These are phyloP conservation scores for Penicillium turbatum DNA, from an alignment of 495 filamentous ascomycete genomes.

Conservation along the genomic window DNA sequence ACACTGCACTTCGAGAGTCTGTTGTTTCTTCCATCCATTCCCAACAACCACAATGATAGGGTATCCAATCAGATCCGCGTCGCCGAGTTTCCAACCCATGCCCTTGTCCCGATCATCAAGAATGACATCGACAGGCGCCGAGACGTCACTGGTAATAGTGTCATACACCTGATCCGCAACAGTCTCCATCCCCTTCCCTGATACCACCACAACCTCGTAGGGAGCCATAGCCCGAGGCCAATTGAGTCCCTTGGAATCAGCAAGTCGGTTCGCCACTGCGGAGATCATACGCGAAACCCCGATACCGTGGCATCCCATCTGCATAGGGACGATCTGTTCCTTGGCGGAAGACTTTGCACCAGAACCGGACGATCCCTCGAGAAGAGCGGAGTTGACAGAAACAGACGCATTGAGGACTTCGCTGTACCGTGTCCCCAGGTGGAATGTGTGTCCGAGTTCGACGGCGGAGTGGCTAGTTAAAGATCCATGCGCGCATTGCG, in stretches of 20 bases:
- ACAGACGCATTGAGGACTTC: slow-evolving; percentile 64
- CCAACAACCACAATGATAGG: slow-evolving; percentile 78
- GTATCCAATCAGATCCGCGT: slow-evolving; percentile 87
- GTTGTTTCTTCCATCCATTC: slow-evolving; percentile 61
- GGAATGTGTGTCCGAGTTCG: slow-evolving; percentile 92
- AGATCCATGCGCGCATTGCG: slow-evolving; percentile 57
- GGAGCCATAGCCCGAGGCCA: slow-evolving; percentile 88
- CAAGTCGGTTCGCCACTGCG: slow-evolving; percentile 70
- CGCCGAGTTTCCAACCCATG: slow-evolving; percentile 77
- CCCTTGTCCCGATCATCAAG: slow-evolving; percentile 71
- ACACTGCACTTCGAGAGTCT: slow-evolving; percentile 73
- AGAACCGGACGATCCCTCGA: slow-evolving; percentile 14
- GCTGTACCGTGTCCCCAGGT: slow-evolving; percentile 86
- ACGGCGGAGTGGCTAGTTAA: slow-evolving; percentile 69
- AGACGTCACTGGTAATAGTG: slow-evolving; percentile 29
- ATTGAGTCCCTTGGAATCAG: slow-evolving; percentile 71
- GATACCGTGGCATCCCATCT: slow-evolving; percentile 97
- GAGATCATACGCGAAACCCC: slow-evolving; percentile 89
- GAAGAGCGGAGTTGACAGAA: slow-evolving; percentile 30
- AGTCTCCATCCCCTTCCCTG: slow-evolving; percentile 44
- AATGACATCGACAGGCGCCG: slow-evolving; percentile 52
- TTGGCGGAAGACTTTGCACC: slow-evolving; percentile 14
- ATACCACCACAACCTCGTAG: slow-evolving; percentile 71
- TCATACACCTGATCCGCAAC: slow-evolving; percentile 60
- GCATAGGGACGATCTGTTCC: slow-evolving; percentile 51